Percentiles rank a stretch among this genome's conserved stretches.
phyloP scores from a whole-genome alignment of 2,329 filamentous ascomycete species.

The Pseudocercospora musae region DNA sequence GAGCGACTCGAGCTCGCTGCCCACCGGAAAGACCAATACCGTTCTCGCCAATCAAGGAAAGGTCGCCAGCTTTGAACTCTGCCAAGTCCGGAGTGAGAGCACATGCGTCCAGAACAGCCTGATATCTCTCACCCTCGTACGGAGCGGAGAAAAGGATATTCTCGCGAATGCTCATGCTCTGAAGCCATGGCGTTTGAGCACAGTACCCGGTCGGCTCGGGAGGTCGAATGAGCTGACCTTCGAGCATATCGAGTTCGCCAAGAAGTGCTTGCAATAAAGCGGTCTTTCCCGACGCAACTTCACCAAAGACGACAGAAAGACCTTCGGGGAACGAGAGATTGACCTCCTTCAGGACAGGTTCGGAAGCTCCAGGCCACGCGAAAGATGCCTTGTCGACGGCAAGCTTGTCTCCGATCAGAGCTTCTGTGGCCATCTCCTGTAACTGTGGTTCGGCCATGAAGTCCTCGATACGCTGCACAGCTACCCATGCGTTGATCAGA shows the following conservation, averaged over 20 bases:
- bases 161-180: slow-evolving; percentile 67
- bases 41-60: slow-evolving; percentile 50
- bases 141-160: slow-evolving; percentile 64
- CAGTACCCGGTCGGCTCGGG: slow-evolving; percentile 61
- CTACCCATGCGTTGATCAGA: slow-evolving; percentile 77
- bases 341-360: slow-evolving; percentile 54
- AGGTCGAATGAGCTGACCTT: slow-evolving; percentile 51
- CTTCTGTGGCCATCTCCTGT: slow-evolving; percentile 36
- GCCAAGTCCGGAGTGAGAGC: slow-evolving; percentile 60
- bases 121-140: slow-evolving; percentile 67
- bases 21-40: slow-evolving; percentile 49
- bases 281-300: slow-evolving; percentile 63
- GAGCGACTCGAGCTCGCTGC: slow-evolving; percentile 47
- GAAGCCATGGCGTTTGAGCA: slow-evolving; percentile 64
- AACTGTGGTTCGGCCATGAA: slow-evolving; percentile 88
- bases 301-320: slow-evolving; percentile 60
- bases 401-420: slow-evolving; percentile 36
- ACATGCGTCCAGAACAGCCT: slow-evolving; percentile 65
- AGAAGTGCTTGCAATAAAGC: slow-evolving; percentile 58
- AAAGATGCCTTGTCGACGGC: slow-evolving; percentile 66
- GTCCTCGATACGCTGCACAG: slow-evolving; percentile 74
- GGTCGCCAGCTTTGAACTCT: slow-evolving; percentile 61
- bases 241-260: slow-evolving; percentile 55
- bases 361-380: slow-evolving; percentile 69
- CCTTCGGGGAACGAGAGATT: slow-evolving; percentile 55